phyloP scores from a whole-genome alignment of 345 rosid species.

The Physaria fendleri region DNA sequence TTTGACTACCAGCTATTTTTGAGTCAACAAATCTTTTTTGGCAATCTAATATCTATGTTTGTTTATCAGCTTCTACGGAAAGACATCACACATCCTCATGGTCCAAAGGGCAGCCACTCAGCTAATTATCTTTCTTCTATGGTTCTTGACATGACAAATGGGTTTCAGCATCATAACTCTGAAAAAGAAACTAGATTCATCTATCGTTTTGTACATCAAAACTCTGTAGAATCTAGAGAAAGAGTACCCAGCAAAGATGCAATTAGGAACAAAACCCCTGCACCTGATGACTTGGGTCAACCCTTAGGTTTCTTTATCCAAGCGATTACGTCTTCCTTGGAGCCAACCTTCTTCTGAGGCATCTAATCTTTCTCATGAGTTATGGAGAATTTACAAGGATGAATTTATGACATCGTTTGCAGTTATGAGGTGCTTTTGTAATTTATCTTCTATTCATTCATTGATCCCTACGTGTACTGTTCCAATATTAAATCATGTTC shows the following conservation, averaged over 20 bases:
- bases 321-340: slow-evolving; percentile 74
- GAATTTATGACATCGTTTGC: slow-evolving; percentile 73
- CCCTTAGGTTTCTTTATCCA: slow-evolving; percentile 70
- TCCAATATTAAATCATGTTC: slow-evolving; percentile 3
- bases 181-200: slow-evolving; percentile 51
- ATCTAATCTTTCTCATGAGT: slow-evolving; percentile 43
- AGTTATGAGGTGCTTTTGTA: slow-evolving; percentile 62
- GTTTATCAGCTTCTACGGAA: slow-evolving; percentile 57
- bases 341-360: slow-evolving; percentile 41
- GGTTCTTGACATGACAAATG: slow-evolving; percentile 62
- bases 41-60: slow-evolving; percentile 6
- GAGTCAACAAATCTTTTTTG: neutral
- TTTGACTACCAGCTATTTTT: neutral
- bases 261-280: slow-evolving; percentile 23
- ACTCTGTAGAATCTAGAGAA: slow-evolving; percentile 23
- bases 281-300: slow-evolving; percentile 40
- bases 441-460: neutral
- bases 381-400: slow-evolving; percentile 88
- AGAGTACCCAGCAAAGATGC: slow-evolving; percentile 35
- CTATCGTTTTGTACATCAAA: slow-evolving; percentile 64
- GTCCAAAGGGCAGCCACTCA: slow-evolving; percentile 34
- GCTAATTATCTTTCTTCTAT: slow-evolving; percentile 54
- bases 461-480: slow-evolving; percentile 5
- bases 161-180: slow-evolving; percentile 38
- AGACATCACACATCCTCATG: slow-evolving; percentile 47